Evolutionary conservation across 1,284 basidiomycete species (phyloP).

Genomic region (Malassezia vespertilionis): DNA sequence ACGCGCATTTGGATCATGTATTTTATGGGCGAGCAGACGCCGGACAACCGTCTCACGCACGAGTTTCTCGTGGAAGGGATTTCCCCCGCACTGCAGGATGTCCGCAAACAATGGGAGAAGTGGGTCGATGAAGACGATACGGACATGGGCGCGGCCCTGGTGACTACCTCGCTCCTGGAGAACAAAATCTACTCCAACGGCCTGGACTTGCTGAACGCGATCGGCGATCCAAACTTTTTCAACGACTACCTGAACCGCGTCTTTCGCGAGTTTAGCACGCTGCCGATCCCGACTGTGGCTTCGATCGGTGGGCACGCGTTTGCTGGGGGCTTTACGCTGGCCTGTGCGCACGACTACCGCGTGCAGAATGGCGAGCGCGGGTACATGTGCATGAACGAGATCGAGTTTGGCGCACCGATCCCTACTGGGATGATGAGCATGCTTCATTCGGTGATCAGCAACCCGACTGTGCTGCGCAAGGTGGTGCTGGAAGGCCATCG

Average conservation of each 20-base stretch:
- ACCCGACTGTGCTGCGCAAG: constrained; percentile 59
- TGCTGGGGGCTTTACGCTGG: constrained; percentile 70
- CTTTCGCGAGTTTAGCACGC: constrained; percentile 48
- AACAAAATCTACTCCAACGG: constrained; percentile 51
- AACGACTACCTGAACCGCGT: constrained; percentile 51
- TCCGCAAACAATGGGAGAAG: constrained; percentile 67
- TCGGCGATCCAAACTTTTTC: constrained; percentile 60
- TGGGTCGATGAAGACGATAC: constrained; percentile 22
- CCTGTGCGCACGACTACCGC: constrained; percentile 75
- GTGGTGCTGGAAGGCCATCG: constrained; percentile 72
- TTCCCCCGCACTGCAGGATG: constrained; percentile 61
- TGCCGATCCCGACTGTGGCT: constrained; percentile 58
- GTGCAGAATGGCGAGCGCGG: constrained; percentile 74
- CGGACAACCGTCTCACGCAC: constrained; percentile 62
- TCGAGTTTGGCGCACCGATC: constrained; percentile 36
- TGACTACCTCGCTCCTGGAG: constrained; percentile 27
- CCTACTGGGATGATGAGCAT: constrained; percentile 52
- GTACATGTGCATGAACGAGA: constrained; percentile 68
- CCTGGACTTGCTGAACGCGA: constrained; percentile 60
- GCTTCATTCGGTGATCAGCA: constrained; percentile 59
- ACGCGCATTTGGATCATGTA: constrained; percentile 29
- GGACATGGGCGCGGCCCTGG: constrained; percentile 29
- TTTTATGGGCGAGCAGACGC: constrained; percentile 32
- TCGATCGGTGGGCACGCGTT: constrained; percentile 86
- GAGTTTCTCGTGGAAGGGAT: constrained; percentile 55